Evolutionary conservation across 116 monocot species (phyloP), one percentile per base, ranked within the genome.

Genomic region (Zostera marina): DNA sequence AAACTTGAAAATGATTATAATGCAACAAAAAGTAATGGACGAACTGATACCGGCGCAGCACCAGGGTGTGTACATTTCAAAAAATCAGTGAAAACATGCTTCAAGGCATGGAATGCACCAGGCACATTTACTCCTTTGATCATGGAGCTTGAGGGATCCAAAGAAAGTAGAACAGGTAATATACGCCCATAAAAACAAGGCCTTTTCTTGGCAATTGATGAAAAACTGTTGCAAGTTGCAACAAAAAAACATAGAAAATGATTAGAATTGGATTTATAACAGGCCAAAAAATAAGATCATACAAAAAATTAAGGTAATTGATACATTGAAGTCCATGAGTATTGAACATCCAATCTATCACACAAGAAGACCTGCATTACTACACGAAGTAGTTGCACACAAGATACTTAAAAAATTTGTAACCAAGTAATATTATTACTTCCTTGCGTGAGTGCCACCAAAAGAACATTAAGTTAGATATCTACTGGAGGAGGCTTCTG

Each of bases 181-280:
- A 94, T 85, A 39, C 82, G 88, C 12, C 94, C 94, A 75, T 88
- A 94, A 68, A 79, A 94, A 24, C 85, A 75, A 73, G 94, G 88
- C 60, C 94, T 94, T 79, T 72, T 81, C 66, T 65, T 72, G 40
- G 94, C 94, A 56, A 94, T 78, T 59, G 73, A 70, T 74, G 94
- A 94, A 52, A 94, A 66, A 73, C 94, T 94, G 79, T 47, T 51
- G 54, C 4, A 20, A 63, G n/a, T n/a, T n/a, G n/a, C n/a, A n/a
- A 21, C n/a, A 12, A 61, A 47, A 41, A 47, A 4, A 43, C 11
- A 61, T 61, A 39, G 11, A 32, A 38, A 25, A 56, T n/a, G 20
- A 20, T 16, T 20, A 15, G 8, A 51, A 55, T 32, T 14, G 25
- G 14, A 7, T n/a, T 5, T 14, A 56, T 26, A 32, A 56, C 2